Base-by-base conservation (phyloP, 2,329 filamentous ascomycete genomes). In the Aspergillus calidoustus region DNA sequence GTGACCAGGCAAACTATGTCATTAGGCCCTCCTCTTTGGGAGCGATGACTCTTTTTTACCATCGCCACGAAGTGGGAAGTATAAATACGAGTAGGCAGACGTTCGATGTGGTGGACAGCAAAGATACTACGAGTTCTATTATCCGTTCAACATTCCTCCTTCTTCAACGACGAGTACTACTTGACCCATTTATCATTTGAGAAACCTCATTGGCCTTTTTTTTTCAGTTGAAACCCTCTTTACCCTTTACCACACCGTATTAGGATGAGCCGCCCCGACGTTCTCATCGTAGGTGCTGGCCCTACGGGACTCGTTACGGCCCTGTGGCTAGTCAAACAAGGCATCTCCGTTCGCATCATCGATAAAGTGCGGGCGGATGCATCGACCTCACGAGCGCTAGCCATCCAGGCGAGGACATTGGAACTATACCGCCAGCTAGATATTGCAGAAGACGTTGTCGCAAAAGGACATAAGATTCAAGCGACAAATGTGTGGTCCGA, bases 381-480 rank as follows among this genome's bases (percentile, higher is more conserved):
- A 48, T 67, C 68, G 38, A 68, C 72, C 74, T 63, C 82, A 74
- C 64, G 76, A 23, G 72, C 75, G 8, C 69, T 85, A 1, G 75
- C 78, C 9, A 69, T 85, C 5, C 84, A 86, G 59, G 74, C 82
- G 13, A 80, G 83, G 8, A 82, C 79, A 1, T 67, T 84, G 8
- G 84, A 86, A 66, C 73, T 85, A 25, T 78, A 85, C 54, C 77
- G 77, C 51, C 82, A 83, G 44, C 77, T 85, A 49, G 72, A 72
- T 5, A 65, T 81, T 34, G 69, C 76, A 7, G 71, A 78, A 11
- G 69, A 71, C 3, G 66, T 83, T 28, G 49, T 81, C 2, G 62
- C 66, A 1, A 68, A 69, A 5, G 81, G 81, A 19, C 76, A 76
- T 50, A 66, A 74, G 19, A 70, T 78, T n/a, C 64, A 65, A 15